phyloP scores from a whole-genome alignment of 305 asterid genomes.

The Fraxinus greggii region DNA sequence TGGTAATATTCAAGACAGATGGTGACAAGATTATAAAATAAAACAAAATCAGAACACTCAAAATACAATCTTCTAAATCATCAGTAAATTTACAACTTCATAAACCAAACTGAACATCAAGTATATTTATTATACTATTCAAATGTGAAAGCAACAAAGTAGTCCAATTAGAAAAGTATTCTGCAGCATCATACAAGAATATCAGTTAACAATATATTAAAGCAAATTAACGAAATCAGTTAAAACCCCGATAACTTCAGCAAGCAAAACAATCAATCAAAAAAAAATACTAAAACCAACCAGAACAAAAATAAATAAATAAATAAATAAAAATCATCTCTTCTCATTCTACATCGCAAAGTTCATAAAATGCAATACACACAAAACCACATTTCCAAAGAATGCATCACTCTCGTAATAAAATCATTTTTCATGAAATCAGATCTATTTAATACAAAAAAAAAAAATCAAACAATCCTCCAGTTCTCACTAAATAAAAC shows the following conservation, averaged over 20 bases:
- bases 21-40: not conserved
- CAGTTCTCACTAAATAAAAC: slow-evolving; percentile 8
- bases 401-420: not conserved
- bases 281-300: not conserved
- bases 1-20: not conserved
- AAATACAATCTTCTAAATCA: not conserved
- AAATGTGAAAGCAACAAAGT: slow-evolving; percentile 15
- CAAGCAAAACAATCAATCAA: not conserved
- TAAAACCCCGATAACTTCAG: not conserved
- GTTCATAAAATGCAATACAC: not conserved
- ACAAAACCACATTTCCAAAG: not conserved
- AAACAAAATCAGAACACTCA: slow-evolving; percentile 9
- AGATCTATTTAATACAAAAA: slow-evolving; percentile 21
- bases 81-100: not conserved
- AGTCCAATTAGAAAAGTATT: not conserved
- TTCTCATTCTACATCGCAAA: not conserved
- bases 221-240: not conserved
- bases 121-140: not conserved
- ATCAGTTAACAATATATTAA: not conserved
- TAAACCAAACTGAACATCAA: not conserved
- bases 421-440: slow-evolving; percentile 12
- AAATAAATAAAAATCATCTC: not conserved
- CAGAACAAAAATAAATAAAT: not conserved
- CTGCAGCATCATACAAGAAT: not conserved
- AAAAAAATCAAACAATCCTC: slow-evolving; percentile 13